Base-by-base conservation (phyloP, 768 basidiomycete genomes). In the Arthromyces matolae region DNA sequence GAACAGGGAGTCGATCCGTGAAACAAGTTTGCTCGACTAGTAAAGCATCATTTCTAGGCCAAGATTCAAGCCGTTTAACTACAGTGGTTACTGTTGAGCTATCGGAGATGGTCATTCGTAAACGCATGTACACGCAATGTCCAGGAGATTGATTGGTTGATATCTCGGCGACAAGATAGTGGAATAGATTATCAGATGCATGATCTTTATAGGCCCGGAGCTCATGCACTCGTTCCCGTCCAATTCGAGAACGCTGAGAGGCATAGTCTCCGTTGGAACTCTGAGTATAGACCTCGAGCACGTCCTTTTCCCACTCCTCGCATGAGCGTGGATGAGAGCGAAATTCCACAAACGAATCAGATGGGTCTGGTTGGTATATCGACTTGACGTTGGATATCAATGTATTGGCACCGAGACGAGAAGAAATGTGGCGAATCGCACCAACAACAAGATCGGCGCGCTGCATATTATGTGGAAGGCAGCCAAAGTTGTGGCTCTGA, bases 21-120 rank as follows among this genome's bases (percentile, higher is more conserved):
- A 50, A 50, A 19, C 49, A 44, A 24, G 42, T 44, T 35, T 50
- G 49, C 16, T 50, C 49, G 10, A 44, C 42, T 37, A 50, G 24
- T n/a, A 50, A 38, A 12, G 39, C 32, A 10, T 19, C 19, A 27
- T 38, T 42, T 27, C 35, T 32, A 2, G 49, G 49, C 49, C 49
- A 50, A 35, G 49, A 25, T 18, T 44, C 42, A 25, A 50, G 42
- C 24, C 32, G 31, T 18, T 39, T 35, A 29, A 50, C 42, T 29
- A 45, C 23, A 38, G 49, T 40, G 24, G 43, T 45, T 35, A 45
- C 18, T 16, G 22, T 31, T 34, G 27, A 42, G n/a, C n/a, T 13
- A 37, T 38, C 29, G 27, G 33, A 20, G 6, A 35, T 35, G n/a
- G 16, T 42, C 31, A 45, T 31, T 20, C 28, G 20, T 37, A 50